Evolutionary conservation across 2,329 filamentous ascomycete species (phyloP), one percentile per base, ranked within the genome.

Genomic region (Seiridium unicorne): DNA sequence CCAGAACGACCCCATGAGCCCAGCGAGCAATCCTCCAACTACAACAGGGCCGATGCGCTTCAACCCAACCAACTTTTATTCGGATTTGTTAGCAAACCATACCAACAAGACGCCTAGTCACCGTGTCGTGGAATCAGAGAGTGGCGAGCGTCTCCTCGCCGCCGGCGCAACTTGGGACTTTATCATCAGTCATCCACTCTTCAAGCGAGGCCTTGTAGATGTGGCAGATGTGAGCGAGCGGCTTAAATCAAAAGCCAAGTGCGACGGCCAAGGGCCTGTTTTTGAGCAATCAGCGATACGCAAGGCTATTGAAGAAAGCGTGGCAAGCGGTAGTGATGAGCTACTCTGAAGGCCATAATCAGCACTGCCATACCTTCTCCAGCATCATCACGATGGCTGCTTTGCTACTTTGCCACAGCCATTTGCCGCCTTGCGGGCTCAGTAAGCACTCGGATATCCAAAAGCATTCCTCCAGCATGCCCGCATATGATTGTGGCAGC

Each of bases 161-260:
- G 89, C 89, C 0, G 88, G 88, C 18, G 91, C 92, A 2, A 89
- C 93, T 0, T 98, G 94, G 94, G 93, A 97, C 69, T 80, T 93
- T 58, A 95, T 98, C 62, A 90, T 96, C 69, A 82, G 80, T 57
- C 92, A 97, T 73, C 86, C 91, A 5, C 76, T 93, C 7, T 96
- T 90, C 72, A 86, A 88, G 72, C 83, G 84, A 51, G 92, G 93
- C 0, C 79, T 91, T 26, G 88, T 97, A 34, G 91, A 98, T 73
- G 87, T 97, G 10, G 89, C 83, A 44, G 84, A 90, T 71, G 90
- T 97, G 38, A 93, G 89, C 72, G 90, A 95, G 69, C 81, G 87
- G 10, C 78, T 98, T 57, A 93, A 92, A 77, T 81, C 83, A 18
- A 78, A 85, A 68, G 91, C 92, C 18, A 86, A 88, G 69, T 97